Evolutionary conservation across 2,329 filamentous ascomycete species (phyloP), one percentile per base, ranked within the genome.

Genomic region (Xylaria hypoxylon): DNA sequence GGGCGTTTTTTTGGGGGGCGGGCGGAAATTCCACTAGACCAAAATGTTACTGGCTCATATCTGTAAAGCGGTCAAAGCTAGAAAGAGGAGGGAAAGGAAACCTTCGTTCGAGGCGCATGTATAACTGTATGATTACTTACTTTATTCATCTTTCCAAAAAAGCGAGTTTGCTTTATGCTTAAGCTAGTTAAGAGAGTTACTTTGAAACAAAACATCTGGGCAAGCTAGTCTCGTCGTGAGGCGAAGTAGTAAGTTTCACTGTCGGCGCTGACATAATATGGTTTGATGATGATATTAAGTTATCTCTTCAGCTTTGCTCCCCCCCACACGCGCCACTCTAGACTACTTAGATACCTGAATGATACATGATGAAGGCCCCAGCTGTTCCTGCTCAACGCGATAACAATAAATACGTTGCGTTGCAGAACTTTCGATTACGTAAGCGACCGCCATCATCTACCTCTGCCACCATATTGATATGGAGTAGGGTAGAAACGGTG

Each of bases 261-360:
- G 13, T 52, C 24, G 26, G 10, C 17, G 50, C 59, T 62, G 22
- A 62, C 59, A 62, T 62, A 38, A 62, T 48, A 61, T 26, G 7
- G 8, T 19, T 33, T 44, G 26, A 45, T 19, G 17, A 35, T 42
- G 47, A 51, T 42, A 53, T 42, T 51, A 19, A 31, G 19, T 44
- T 15, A 38, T 45, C 22, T 26, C 3, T 48, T 2, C 28, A 48
- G 45, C 6, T 19, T 28, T 1, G 13, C 26, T 47, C 44, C 22
- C 11, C 22, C 19, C 10, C 44, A 7, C 11, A 33, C 31, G n/a
- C n/a, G n/a, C n/a, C n/a, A n/a, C 17, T 8, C 15, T 5, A 28
- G 15, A 19, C 15, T 5, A 3, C 13, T 24, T 15, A 15, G 5
- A 38, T 11, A 22, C 40, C 33, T 35, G 33, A 11, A 6, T 10